These are phyloP conservation scores for Aphanomyces invadans DNA, from an alignment of 352 stramenopile species.

Conservation along the genomic window DNA sequence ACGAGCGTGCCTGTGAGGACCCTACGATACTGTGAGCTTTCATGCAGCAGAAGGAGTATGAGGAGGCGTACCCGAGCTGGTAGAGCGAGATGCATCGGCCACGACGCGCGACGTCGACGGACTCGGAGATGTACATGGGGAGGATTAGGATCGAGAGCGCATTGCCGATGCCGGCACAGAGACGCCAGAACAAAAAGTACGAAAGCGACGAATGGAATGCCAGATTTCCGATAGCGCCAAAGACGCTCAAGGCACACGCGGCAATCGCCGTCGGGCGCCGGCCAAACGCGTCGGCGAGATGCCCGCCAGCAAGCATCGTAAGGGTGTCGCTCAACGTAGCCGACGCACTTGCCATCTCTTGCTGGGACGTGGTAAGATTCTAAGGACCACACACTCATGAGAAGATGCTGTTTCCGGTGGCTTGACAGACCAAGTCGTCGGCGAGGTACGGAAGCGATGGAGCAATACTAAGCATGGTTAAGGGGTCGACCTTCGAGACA, in stretches of 20 bases:
- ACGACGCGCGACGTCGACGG: conserved; percentile 50
- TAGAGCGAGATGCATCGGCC: conserved; percentile 68
- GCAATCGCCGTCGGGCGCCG: conserved; percentile 63
- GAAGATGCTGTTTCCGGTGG: too few species aligned
- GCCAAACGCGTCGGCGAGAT: conserved; percentile 63
- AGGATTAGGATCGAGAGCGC: conserved; percentile 76
- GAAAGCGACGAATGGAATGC: conserved; percentile 19
- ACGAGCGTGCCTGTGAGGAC: conserved; percentile 69
- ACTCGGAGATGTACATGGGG: conserved; percentile 87
- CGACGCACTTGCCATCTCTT: conserved; percentile 69
- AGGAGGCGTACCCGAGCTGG: conserved; percentile 53
- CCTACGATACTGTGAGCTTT: conserved; percentile 28
- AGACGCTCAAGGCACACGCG: conserved; percentile 60
- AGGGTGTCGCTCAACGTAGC: conserved; percentile 71
- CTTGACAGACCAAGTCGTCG: conserved; percentile 36
- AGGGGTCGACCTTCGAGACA: background rate
- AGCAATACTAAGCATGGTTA: conserved; percentile 35
- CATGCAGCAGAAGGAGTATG: too few species aligned
- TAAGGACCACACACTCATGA: background rate
- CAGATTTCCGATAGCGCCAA: conserved; percentile 35
- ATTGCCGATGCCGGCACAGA: conserved; percentile 70
- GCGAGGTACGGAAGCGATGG: conserved; percentile 76
- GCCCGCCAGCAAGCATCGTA: conserved; percentile 71
- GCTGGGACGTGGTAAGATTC: conserved; percentile 47
- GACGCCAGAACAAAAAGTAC: conserved; percentile 49